These are phyloP conservation scores for Starmerella lactis-condensi DNA, from an alignment of 805 yeast species.

Conservation along the genomic window DNA sequence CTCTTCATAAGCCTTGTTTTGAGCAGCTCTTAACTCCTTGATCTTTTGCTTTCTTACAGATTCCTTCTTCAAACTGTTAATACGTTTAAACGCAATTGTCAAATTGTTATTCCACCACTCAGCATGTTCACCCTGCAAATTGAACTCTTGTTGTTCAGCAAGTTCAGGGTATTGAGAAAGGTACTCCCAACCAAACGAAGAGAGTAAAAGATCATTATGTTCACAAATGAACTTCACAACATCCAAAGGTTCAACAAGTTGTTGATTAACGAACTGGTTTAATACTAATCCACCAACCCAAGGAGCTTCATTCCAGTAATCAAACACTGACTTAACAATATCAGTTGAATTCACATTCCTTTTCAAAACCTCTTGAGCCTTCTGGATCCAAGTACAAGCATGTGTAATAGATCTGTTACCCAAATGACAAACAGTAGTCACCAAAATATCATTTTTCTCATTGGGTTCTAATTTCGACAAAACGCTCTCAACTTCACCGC, in stretches of 20 bases:
- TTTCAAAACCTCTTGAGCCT: conserved; percentile 23
- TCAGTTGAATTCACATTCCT: conserved; percentile 20
- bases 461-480: conserved; percentile 20
- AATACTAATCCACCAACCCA: conserved; percentile 44
- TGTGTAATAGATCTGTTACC: conserved; percentile 81
- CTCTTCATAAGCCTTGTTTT: too few species aligned
- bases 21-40: too few species aligned
- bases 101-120: conserved; percentile 16
- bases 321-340: conserved; percentile 37
- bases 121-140: conserved; percentile 12
- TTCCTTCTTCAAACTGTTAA: too few species aligned
- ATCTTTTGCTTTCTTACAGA: not conserved
- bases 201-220: conserved; percentile 15
- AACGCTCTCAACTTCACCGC: conserved; percentile 16
- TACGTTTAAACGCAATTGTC: too few species aligned
- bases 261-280: conserved; percentile 32
- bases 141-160: conserved; percentile 6
- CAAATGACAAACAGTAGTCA: conserved; percentile 57
- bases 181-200: conserved; percentile 19
- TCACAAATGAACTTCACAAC: conserved; percentile 29
- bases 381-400: conserved; percentile 37
- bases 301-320: conserved; percentile 49
- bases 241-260: conserved; percentile 27
- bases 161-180: conserved; percentile 7
- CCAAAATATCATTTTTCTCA: conserved; percentile 30